A percentile compares a stretch with the other conserved stretches of the same genome.
Conservation (phyloP, 495 filamentous ascomycete species). For the Aspergillus biplanus region DNA sequence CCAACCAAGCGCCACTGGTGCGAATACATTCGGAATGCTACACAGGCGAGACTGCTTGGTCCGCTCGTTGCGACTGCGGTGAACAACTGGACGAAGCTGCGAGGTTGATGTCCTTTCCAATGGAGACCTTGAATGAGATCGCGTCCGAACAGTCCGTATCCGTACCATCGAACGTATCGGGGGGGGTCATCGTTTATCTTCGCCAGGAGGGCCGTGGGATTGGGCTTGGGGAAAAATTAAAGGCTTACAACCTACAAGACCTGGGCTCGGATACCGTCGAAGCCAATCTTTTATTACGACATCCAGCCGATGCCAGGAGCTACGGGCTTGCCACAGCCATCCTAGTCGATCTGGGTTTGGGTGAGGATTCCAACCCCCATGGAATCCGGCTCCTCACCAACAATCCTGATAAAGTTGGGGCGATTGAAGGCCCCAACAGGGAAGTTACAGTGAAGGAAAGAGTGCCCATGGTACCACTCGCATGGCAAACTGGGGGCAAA, state of each 20-base stretch:
- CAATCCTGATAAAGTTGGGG: slow-evolving; percentile 95
- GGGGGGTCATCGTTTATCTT: slow-evolving; percentile 92
- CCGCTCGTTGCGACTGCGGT: slow-evolving; percentile 94
- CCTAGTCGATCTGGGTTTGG: slow-evolving; percentile 78
- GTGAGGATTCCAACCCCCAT: slow-evolving; percentile 56
- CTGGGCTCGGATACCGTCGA: slow-evolving; percentile 94
- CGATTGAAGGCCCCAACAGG: slow-evolving; percentile 86
- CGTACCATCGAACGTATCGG: slow-evolving; percentile 56
- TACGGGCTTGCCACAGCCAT: slow-evolving; percentile 97
- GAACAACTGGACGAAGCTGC: slow-evolving; percentile 98
- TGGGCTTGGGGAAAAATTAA: slow-evolving; percentile 90
- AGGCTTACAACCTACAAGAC: slow-evolving; percentile 97
- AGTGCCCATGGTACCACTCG: slow-evolving; percentile 93
- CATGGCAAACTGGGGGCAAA: slow-evolving; percentile 81
- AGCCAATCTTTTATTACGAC: slow-evolving; percentile 86
- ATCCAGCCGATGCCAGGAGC: slow-evolving; percentile 91
- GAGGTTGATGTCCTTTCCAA: slow-evolving; percentile 83
- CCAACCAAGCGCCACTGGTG: slow-evolving; percentile 67
- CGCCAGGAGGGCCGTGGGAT: slow-evolving; percentile 96
- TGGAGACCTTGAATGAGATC: slow-evolving; percentile 40
- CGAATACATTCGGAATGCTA: slow-evolving; percentile 99
- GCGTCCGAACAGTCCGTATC: slow-evolving; percentile 44
- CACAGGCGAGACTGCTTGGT: slow-evolving; percentile 98
- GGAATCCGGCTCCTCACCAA: slow-evolving; percentile 92
- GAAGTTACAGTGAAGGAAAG: slow-evolving; percentile 88